Base-by-base conservation (phyloP, 2,329 filamentous ascomycete genomes). In the Trichophyton simii region DNA sequence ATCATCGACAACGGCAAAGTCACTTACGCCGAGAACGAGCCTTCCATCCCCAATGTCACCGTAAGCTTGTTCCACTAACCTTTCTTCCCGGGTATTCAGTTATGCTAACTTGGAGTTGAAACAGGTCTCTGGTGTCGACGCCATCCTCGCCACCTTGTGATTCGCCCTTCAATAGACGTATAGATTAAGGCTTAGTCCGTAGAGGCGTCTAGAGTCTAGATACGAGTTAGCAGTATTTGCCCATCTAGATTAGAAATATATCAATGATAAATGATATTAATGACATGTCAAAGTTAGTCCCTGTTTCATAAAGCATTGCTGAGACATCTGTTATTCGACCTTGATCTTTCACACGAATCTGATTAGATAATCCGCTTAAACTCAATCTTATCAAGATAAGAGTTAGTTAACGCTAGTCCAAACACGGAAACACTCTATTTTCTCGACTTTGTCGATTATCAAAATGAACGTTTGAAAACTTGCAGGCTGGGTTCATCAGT, bases 1-100 rank as follows among this genome's bases (percentile, higher is more conserved):
- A 78, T 91, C 69, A 77, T 95, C 67, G 89, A 91, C 77, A 80
- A 95, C 74, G 89, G 89, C 75, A 92, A 89, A 80, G 82, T 95
- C 70, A 80, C 78, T 70, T 95, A 95, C 74, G 87, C 88, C 63
- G 88, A 87, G 76, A 86, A 83, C 69, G 89, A 95, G 78, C 73
- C 72, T 58, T 66, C 63, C 11, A 64, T 65, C 31, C 50, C 50
- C 9, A 69, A 68, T 13, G 64, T 72, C 42, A 68, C 66, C 38
- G 68, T 72, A 62, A 9, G 36, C 28, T 25, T 8, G 9, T 22
- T 6, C n/a, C 3, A 44, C 41, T 15, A 5, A 18, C 41, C 8
- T 5, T 28, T 31, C 5, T 11, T 20, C 38, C 20, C 18, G 20
- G 44, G 44, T 20, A 8, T 38, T 38, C 25, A 34, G 2, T 5